phyloP scores from a whole-genome alignment of 2,329 filamentous ascomycete genomes.

The Colletotrichum graminicola region DNA sequence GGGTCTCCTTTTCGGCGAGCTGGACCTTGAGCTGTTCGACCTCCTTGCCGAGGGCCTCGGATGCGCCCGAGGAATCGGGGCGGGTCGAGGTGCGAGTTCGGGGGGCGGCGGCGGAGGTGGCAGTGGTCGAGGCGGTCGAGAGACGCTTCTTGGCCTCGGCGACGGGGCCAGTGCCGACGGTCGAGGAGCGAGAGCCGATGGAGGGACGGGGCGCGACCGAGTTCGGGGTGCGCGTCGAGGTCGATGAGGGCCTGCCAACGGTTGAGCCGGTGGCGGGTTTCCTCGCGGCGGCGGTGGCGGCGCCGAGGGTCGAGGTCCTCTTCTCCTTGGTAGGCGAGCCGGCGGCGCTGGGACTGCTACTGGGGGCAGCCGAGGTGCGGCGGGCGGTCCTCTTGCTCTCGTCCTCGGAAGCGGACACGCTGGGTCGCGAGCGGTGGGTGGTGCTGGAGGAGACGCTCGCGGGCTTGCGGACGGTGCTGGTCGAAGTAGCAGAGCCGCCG shows the following conservation, averaged over 20 bases:
- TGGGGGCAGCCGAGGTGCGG: slow-evolving; percentile 59
- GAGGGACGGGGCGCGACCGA: slow-evolving; percentile 45
- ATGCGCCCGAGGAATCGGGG: slow-evolving; percentile 53
- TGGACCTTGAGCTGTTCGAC: slow-evolving; percentile 72
- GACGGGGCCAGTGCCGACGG: slow-evolving; percentile 52
- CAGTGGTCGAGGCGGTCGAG: slow-evolving; percentile 60
- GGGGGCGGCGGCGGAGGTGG: slow-evolving; percentile 53
- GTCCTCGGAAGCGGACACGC: slow-evolving; percentile 63
- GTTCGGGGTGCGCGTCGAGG: slow-evolving; percentile 35
- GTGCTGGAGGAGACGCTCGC: slow-evolving; percentile 53
- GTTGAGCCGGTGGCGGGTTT: slow-evolving; percentile 46
- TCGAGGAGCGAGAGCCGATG: slow-evolving; percentile 48
- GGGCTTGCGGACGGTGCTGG: slow-evolving; percentile 48
- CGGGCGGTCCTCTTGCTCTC: slow-evolving; percentile 61
- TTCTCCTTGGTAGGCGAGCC: slow-evolving; percentile 48
- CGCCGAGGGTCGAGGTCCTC: slow-evolving; percentile 50
- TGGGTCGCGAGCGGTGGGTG: slow-evolving; percentile 61
- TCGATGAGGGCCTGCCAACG: slow-evolving; percentile 35
- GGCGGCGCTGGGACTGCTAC: slow-evolving; percentile 52
- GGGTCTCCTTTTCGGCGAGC: slow-evolving; percentile 68
- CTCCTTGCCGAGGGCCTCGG: slow-evolving; percentile 63
- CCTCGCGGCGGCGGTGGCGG: slow-evolving; percentile 50
- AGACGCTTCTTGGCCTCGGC: slow-evolving; percentile 69
- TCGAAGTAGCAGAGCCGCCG: slow-evolving; percentile 51
- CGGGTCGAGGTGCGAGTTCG: slow-evolving; percentile 57